phyloP scores from a whole-genome alignment of 306 rosid genomes.

The Begonia masoniana region DNA sequence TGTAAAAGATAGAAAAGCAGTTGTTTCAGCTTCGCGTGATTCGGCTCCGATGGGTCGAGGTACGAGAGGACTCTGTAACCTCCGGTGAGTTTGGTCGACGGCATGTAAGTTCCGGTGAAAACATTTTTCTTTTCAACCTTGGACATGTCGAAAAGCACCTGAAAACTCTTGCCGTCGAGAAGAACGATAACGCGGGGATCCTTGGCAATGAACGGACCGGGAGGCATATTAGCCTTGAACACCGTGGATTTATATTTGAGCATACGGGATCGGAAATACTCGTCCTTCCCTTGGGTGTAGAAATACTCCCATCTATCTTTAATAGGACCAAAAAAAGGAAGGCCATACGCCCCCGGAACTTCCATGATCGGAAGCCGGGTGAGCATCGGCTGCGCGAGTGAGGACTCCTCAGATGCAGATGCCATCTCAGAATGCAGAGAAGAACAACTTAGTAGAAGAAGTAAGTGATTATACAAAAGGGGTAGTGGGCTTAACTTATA shows the following conservation, averaged over 20 bases:
- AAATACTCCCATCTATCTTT: slow-evolving; percentile 62
- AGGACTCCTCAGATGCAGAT: slow-evolving; percentile 1
- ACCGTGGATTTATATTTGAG: slow-evolving; percentile 60
- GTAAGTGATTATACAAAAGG: too few relatives aligned
- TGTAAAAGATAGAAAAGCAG: slow-evolving; percentile 57
- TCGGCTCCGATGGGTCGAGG: slow-evolving; percentile 77
- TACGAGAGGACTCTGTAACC: slow-evolving; percentile 74
- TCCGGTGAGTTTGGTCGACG: slow-evolving; percentile 69
- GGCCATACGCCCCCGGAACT: slow-evolving; percentile 68
- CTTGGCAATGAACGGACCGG: slow-evolving; percentile 55
- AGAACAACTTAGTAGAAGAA: slow-evolving; percentile 9
- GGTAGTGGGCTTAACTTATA: too few relatives aligned
- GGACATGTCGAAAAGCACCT: slow-evolving; percentile 52
- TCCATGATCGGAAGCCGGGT: slow-evolving; percentile 31
- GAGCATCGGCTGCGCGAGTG: too few relatives aligned
- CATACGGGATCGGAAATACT: slow-evolving; percentile 42
- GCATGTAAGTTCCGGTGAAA: slow-evolving; percentile 84
- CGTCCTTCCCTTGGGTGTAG: slow-evolving; percentile 62
- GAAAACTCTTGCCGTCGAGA: slow-evolving; percentile 78
- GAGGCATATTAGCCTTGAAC: slow-evolving; percentile 79
- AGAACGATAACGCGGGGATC: slow-evolving; percentile 51
- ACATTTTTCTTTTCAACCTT: slow-evolving; percentile 70
- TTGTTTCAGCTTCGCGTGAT: slow-evolving; percentile 48
- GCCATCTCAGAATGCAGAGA: slow-evolving; percentile 12
- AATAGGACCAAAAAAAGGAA: slow-evolving; percentile 59